Evolutionary conservation across 208 protist genomes (phyloP).

Genomic region (Wallacemonas collosoma): DNA sequence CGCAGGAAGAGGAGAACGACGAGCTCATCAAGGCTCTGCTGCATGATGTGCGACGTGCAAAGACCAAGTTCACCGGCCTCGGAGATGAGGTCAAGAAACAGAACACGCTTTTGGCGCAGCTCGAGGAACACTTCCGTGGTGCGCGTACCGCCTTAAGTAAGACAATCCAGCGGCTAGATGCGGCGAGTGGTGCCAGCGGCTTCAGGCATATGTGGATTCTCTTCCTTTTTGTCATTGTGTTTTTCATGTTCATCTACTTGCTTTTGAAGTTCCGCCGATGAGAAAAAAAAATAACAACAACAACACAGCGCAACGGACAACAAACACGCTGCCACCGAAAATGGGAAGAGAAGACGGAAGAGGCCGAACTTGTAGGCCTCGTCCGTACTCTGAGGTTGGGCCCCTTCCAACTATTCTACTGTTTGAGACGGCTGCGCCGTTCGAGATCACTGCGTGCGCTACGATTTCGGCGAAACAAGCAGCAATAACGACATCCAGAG

Average conservation of each 20-base stretch:
- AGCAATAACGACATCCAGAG: too few species aligned
- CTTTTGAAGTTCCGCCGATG: slow-evolving; percentile 58
- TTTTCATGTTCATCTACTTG: slow-evolving; percentile 79
- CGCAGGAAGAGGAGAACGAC: slow-evolving; percentile 74
- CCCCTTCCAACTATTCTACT: too few species aligned
- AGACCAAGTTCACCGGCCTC: slow-evolving; percentile 47
- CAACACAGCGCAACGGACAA: background rate
- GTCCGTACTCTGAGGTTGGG: too few species aligned
- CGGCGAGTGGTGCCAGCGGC: slow-evolving; percentile 25
- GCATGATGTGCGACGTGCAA: slow-evolving; percentile 54
- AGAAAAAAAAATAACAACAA: background rate
- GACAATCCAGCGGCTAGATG: slow-evolving; percentile 63
- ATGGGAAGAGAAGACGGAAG: too few species aligned
- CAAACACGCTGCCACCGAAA: background rate
- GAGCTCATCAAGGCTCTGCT: slow-evolving; percentile 68
- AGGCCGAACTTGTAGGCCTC: too few species aligned
- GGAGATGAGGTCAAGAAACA: slow-evolving; percentile 72
- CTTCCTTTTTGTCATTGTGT: slow-evolving; percentile 76
- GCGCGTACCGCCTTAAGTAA: slow-evolving; percentile 40
- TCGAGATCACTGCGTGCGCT: too few species aligned
- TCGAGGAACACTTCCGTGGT: slow-evolving; percentile 41
- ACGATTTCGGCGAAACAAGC: too few species aligned
- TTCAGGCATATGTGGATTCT: slow-evolving; percentile 84
- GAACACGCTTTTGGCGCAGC: slow-evolving; percentile 60
- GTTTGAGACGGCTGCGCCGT: too few species aligned